Conservation (phyloP, 2,329 filamentous ascomycete species). For the Thelonectria rubi region DNA sequence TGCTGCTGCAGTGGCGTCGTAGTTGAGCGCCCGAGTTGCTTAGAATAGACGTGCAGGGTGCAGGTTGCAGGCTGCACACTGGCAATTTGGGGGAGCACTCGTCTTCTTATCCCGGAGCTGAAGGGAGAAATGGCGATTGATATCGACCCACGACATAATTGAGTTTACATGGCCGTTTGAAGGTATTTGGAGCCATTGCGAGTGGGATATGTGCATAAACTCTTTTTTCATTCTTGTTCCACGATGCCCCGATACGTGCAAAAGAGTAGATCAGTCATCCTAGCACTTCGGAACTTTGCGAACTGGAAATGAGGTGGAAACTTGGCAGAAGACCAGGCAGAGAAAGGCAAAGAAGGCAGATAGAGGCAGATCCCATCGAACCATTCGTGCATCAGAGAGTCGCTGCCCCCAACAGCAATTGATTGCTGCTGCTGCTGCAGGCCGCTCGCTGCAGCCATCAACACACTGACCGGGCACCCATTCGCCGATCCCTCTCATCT, state of each 20-base stretch:
- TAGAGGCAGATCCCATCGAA: not conserved
- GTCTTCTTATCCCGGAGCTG: not conserved
- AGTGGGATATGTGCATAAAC: too few species aligned
- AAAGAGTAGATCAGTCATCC: not conserved
- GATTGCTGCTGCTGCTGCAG: not conserved
- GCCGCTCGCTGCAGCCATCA: too few species aligned
- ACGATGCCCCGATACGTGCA: conserved; percentile 7
- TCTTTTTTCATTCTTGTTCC: too few species aligned
- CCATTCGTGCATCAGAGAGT: conserved; percentile 2
- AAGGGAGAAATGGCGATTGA: not conserved
- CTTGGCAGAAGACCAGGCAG: too few species aligned
- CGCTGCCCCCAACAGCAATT: too few species aligned
- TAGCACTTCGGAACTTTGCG: not conserved
- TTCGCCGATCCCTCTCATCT: conserved; percentile 14
- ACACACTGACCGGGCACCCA: too few species aligned
- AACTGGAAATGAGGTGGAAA: too few species aligned
- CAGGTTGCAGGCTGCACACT: not conserved
- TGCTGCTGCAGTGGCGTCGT: not conserved
- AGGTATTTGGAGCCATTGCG: too few species aligned
- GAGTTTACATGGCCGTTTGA: not conserved
- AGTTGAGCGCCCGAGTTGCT: conserved; percentile 5
- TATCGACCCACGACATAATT: conserved; percentile 15
- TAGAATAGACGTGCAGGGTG: conserved; percentile 1
- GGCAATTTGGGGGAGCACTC: too few species aligned
- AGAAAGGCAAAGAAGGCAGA: not conserved